These are phyloP conservation scores for Lentinula edodes DNA, from an alignment of 768 basidiomycete species.

Conservation along the genomic window DNA sequence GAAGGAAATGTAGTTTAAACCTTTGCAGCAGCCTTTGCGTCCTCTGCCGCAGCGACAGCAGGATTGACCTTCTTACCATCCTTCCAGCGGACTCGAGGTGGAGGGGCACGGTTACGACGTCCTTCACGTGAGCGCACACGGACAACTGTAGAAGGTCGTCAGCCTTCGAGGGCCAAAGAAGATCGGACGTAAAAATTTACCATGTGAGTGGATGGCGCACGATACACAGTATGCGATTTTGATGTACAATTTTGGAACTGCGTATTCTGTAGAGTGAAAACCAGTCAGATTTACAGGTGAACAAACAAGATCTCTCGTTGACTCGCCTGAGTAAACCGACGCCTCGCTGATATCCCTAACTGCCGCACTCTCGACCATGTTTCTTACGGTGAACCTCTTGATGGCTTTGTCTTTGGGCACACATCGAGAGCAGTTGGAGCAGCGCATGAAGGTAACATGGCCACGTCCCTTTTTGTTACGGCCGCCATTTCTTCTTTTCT, in stretches of 20 bases:
- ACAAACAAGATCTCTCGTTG: not conserved
- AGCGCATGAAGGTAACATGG: conserved; percentile 90
- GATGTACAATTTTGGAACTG: conserved; percentile 95
- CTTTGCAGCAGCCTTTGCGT: conserved; percentile 56
- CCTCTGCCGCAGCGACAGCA: conserved; percentile 90
- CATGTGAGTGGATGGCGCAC: conserved; percentile 98
- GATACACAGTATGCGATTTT: conserved; percentile 99
- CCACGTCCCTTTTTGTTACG: conserved; percentile 99
- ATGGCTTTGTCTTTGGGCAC: conserved; percentile 99
- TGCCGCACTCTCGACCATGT: conserved; percentile 99
- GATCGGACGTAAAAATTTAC: conserved; percentile 36
- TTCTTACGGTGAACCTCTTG: conserved; percentile 98
- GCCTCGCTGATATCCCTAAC: conserved; percentile 97
- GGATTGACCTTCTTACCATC: conserved; percentile 96
- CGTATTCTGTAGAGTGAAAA: conserved; percentile 62
- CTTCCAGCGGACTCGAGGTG: conserved; percentile 93
- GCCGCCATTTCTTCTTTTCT: conserved; percentile 98
- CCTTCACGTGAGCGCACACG: conserved; percentile 96
- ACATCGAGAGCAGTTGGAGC: conserved; percentile 99
- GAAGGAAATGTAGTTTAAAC: not conserved
- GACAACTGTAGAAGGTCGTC: conserved; percentile 60
- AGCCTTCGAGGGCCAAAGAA: too few relatives aligned
- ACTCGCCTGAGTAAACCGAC: conserved; percentile 83
- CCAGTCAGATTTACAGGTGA: not conserved
- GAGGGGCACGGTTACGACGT: conserved; percentile 95